Percentiles rank a stretch among this genome's conserved stretches.
These are phyloP conservation scores for Bipolaris zeicola DNA, from an alignment of 2,329 filamentous ascomycete genomes.

Conservation along the genomic window DNA sequence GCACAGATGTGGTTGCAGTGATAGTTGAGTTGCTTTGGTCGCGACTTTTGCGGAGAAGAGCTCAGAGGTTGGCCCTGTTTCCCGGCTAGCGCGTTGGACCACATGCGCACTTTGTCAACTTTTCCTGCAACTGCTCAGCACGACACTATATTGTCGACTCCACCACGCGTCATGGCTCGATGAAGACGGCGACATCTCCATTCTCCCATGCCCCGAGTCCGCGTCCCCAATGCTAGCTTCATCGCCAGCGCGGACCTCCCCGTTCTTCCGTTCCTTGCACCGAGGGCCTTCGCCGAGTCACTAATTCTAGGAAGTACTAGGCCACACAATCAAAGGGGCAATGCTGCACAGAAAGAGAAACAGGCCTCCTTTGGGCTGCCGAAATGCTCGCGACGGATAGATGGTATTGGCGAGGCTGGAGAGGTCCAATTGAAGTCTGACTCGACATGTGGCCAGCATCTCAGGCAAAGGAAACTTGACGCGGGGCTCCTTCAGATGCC, in stretches of 20 bases:
- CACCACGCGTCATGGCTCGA: slow-evolving; percentile 35
- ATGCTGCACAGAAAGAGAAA: slow-evolving; percentile 22
- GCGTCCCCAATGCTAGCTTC: slow-evolving; percentile 39
- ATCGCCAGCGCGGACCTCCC: slow-evolving; percentile 38
- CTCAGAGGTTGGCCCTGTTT: slow-evolving; percentile 22
- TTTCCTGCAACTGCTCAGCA: slow-evolving; percentile 17
- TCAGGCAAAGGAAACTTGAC: neutral
- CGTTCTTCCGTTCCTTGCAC: slow-evolving; percentile 49
- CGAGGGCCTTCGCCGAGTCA: slow-evolving; percentile 40
- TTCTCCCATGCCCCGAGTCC: slow-evolving; percentile 43
- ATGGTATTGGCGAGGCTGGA: neutral
- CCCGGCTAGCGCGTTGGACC: slow-evolving; percentile 24
- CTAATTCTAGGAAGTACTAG: slow-evolving; percentile 20
- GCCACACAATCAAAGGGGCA: slow-evolving; percentile 13
- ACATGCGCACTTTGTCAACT: slow-evolving; percentile 24
- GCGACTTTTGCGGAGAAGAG: slow-evolving; percentile 24
- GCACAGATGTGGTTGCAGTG: neutral
- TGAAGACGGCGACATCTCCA: slow-evolving; percentile 28
- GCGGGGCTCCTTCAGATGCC: slow-evolving; percentile 9
- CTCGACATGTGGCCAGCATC: slow-evolving; percentile 1
- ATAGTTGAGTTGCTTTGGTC: neutral
- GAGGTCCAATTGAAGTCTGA: neutral
- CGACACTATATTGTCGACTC: slow-evolving; percentile 1
- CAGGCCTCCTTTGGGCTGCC: neutral
- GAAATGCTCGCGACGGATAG: neutral